A percentile compares a stretch with the other conserved stretches of the same genome.
Evolutionary conservation across 2,329 filamentous ascomycete genomes (phyloP).

Genomic region (Pseudogymnoascus sp.): DNA sequence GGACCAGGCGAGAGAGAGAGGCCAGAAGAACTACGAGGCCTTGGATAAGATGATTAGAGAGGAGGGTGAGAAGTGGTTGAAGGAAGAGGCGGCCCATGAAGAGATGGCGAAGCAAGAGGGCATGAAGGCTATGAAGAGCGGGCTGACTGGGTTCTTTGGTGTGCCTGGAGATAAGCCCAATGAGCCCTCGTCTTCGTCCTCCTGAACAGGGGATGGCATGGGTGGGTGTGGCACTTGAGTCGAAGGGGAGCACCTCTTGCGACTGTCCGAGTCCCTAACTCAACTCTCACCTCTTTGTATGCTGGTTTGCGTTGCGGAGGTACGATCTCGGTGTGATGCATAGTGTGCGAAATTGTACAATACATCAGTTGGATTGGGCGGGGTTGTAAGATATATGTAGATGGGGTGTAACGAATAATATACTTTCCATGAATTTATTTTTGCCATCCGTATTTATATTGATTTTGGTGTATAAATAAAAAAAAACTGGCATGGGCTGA

Average conservation of each 20-base stretch:
- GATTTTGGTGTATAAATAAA: background rate
- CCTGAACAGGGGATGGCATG: background rate
- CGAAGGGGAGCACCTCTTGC: background rate
- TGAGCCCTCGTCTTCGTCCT: background rate
- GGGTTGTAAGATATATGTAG: slow-evolving; percentile 5
- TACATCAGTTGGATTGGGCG: background rate
- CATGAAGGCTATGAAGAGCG: slow-evolving; percentile 85
- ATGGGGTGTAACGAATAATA: slow-evolving; percentile 7
- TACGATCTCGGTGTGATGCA: background rate
- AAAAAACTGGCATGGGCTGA: no score
- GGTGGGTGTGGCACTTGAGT: slow-evolving; percentile 7
- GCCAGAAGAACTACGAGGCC: slow-evolving; percentile 80
- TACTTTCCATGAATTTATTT: slow-evolving; percentile 4
- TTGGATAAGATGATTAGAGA: slow-evolving; percentile 87
- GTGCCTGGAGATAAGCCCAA: slow-evolving; percentile 8
- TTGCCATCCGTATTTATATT: background rate
- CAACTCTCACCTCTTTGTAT: slow-evolving; percentile 1
- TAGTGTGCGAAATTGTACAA: slow-evolving; percentile 3
- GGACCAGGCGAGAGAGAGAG: slow-evolving; percentile 86
- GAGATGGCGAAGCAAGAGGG: slow-evolving; percentile 86
- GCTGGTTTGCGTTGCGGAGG: background rate
- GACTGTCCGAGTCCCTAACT: background rate
- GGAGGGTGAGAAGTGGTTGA: slow-evolving; percentile 92
- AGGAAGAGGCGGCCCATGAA: slow-evolving; percentile 82
- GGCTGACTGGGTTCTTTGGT: slow-evolving; percentile 55